Evolutionary conservation across 1,139 yeast species (phyloP).

Genomic region (Pichia sp.): DNA sequence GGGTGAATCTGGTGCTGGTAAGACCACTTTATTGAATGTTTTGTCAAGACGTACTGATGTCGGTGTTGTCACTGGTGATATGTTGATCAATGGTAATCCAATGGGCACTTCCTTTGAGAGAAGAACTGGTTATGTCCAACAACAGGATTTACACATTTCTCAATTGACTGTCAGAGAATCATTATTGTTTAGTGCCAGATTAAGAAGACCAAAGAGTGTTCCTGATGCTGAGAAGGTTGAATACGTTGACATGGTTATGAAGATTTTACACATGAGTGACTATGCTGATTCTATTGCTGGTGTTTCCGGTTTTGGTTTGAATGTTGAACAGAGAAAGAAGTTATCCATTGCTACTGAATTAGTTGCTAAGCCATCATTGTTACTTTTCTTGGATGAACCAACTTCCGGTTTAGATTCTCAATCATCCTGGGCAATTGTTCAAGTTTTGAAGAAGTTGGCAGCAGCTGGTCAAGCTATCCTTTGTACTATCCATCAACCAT

Average conservation of each 20-base stretch:
- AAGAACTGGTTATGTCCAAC: constrained; percentile 51
- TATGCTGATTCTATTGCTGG: constrained; percentile 55
- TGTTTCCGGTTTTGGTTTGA: constrained; percentile 42
- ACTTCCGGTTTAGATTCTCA: constrained; percentile 48
- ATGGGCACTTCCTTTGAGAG: constrained; percentile 38
- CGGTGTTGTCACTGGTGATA: constrained; percentile 47
- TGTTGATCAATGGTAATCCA: constrained; percentile 43
- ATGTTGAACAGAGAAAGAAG: constrained; percentile 43
- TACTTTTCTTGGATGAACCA: constrained; percentile 44
- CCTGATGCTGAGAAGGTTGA: constrained; percentile 39
- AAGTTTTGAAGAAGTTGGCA: constrained; percentile 36
- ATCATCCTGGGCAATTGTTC: constrained; percentile 44
- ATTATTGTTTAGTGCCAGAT: constrained; percentile 42
- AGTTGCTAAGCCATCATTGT: constrained; percentile 42
- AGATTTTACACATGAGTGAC: constrained; percentile 41
- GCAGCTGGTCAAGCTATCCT: constrained; percentile 43
- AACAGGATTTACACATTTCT: constrained; percentile 47
- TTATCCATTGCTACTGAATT: constrained; percentile 40
- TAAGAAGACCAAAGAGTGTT: constrained; percentile 40
- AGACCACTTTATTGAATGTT: constrained; percentile 53
- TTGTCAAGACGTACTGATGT: constrained; percentile 45
- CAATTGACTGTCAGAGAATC: constrained; percentile 47
- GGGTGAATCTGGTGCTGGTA: constrained; percentile 73
- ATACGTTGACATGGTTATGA: constrained; percentile 43
- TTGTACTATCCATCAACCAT: constrained; percentile 53